These are phyloP conservation scores for Geosiphon pyriformis DNA, from an alignment of 192 early-diverging fungal genomes.

Conservation along the genomic window DNA sequence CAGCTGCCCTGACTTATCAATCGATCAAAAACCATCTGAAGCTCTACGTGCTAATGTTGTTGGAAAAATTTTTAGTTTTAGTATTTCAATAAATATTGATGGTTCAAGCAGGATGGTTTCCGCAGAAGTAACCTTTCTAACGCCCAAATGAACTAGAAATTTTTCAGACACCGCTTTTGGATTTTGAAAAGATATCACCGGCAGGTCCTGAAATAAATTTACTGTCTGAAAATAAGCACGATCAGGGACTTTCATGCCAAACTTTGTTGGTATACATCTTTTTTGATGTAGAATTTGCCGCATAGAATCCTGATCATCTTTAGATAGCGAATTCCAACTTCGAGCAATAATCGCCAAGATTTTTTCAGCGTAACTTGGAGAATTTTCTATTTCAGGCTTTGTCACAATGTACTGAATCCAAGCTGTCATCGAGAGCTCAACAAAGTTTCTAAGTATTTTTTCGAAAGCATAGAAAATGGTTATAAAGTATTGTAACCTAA, in stretches of 20 bases:
- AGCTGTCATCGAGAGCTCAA: neutral
- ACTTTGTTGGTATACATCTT: conserved; percentile 65
- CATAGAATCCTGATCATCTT: conserved; percentile 29
- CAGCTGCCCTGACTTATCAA: conserved; percentile 68
- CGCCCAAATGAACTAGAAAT: conserved; percentile 63
- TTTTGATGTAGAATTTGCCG: conserved; percentile 31
- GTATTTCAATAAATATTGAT: too few relatives aligned
- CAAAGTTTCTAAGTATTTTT: neutral
- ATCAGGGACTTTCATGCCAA: conserved; percentile 58
- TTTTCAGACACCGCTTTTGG: conserved; percentile 44
- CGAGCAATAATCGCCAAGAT: conserved; percentile 51
- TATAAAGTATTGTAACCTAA: neutral
- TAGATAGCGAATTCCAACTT: conserved; percentile 35
- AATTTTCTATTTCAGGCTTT: conserved; percentile 20
- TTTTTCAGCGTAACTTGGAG: conserved; percentile 61
- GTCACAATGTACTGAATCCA: conserved; percentile 10
- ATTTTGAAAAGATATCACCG: conserved; percentile 57
- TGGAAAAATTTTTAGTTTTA: too few relatives aligned
- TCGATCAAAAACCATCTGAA: conserved; percentile 80
- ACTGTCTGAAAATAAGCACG: conserved; percentile 78
- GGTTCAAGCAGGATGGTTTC: neutral
- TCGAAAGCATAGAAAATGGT: neutral
- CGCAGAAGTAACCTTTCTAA: conserved; percentile 56
- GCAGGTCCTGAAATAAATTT: conserved; percentile 78
- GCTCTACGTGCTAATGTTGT: conserved; percentile 60